A percentile compares a stretch with the other conserved stretches of the same genome.
Evolutionary conservation across 129 eudicot species (phyloP).

Genomic region (Flaveria sonorensis): DNA sequence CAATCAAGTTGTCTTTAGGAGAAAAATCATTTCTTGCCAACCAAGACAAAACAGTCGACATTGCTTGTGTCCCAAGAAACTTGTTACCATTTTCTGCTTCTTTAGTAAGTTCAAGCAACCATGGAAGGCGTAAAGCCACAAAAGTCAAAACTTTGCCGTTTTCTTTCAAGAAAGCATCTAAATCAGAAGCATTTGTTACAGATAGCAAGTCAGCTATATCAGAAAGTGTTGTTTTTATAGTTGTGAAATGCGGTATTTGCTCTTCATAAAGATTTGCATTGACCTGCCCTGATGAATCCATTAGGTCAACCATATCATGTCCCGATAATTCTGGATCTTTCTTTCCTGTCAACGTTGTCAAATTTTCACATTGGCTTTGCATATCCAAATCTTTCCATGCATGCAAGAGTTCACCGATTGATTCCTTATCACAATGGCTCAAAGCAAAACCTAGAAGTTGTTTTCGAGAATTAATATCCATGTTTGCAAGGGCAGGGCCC

Average conservation of each 20-base stretch:
- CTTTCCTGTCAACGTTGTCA: conserved; percentile 55
- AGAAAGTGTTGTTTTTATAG: conserved; percentile 49
- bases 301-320: conserved; percentile 40
- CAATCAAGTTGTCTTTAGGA: conserved; percentile 77
- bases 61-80: conserved; percentile 57
- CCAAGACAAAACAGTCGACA: conserved; percentile 70
- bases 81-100: conserved; percentile 49
- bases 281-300: conserved; percentile 51
- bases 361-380: conserved; percentile 69
- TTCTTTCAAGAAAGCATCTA: conserved; percentile 65
- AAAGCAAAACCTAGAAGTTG: conserved; percentile 92
- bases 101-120: conserved; percentile 70
- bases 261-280: conserved; percentile 32
- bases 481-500: conserved; percentile 84
- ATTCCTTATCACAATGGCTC: conserved; percentile 96
- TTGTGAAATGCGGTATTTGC: conserved; percentile 40
- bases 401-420: conserved; percentile 79
- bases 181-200: conserved; percentile 45
- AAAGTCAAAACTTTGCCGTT: conserved; percentile 62
- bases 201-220: conserved; percentile 59
- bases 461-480: conserved; percentile 73
- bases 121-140: conserved; percentile 77
- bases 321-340: conserved; percentile 54
- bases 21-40: conserved; percentile 70
- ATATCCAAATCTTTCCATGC: conserved; percentile 97